A percentile compares a stretch with the other conserved stretches of the same genome.
Conservation (phyloP, 2,329 filamentous ascomycete genomes). For the Colletotrichum magnum region DNA sequence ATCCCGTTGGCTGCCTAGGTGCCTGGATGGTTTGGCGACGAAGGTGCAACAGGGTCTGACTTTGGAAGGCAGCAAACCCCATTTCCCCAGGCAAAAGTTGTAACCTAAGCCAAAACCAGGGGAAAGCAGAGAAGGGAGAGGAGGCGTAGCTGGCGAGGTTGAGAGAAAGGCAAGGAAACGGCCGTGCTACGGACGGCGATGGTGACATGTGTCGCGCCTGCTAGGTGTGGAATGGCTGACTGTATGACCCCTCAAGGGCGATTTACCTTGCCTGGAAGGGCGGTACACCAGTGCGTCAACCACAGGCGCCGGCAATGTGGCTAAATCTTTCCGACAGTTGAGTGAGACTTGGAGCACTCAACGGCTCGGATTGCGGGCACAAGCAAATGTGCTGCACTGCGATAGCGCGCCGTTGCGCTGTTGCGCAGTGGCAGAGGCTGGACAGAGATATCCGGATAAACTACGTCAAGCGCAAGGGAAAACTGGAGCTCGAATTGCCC, state of each 20-base stretch:
- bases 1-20: background rate
- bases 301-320: background rate
- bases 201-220: background rate
- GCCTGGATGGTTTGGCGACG: slow-evolving; percentile 3
- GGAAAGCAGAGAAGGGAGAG: background rate
- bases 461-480: background rate
- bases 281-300: background rate
- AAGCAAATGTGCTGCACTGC: background rate
- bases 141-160: background rate
- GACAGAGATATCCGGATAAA: background rate
- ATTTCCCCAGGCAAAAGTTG: slow-evolving; percentile 9
- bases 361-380: background rate
- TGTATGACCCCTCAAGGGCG: too few relatives aligned
- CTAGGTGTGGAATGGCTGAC: too few relatives aligned
- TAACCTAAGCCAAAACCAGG: background rate
- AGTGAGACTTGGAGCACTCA: background rate
- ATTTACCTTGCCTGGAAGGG: background rate
- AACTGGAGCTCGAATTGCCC: background rate
- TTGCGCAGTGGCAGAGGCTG: background rate
- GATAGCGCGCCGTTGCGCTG: background rate
- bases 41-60: background rate
- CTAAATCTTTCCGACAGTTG: background rate
- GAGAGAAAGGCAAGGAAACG: background rate
- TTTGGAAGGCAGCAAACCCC: slow-evolving; percentile 1
- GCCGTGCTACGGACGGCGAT: background rate